These are phyloP conservation scores for Gnomoniopsis sp. DNA, from an alignment of 2,329 filamentous ascomycete genomes.

Conservation along the genomic window DNA sequence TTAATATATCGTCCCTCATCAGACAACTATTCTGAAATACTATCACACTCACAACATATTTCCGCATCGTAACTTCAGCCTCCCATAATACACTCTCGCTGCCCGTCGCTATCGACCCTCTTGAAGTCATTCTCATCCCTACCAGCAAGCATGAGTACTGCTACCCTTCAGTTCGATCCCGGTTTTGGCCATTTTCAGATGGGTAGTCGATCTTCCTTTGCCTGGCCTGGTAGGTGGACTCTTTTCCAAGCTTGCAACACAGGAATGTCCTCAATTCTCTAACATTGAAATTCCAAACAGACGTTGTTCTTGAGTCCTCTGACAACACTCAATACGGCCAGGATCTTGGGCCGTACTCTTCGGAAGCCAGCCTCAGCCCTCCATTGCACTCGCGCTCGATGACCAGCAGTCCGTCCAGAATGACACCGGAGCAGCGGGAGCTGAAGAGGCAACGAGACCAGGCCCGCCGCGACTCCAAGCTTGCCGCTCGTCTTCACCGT, in stretches of 20 bases:
- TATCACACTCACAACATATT: neutral
- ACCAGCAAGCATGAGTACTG: slow-evolving; percentile 35
- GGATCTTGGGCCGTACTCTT: slow-evolving; percentile 45
- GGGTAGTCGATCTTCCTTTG: slow-evolving; percentile 47
- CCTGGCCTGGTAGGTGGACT: slow-evolving; percentile 44
- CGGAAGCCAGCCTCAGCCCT: slow-evolving; percentile 50
- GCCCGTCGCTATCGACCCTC: slow-evolving; percentile 14
- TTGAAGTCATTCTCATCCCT: slow-evolving; percentile 20
- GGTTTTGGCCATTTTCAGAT: slow-evolving; percentile 48
- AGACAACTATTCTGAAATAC: neutral
- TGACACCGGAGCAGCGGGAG: slow-evolving; percentile 60
- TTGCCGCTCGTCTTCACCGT: slow-evolving; percentile 47
- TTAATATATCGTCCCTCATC: neutral
- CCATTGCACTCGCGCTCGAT: slow-evolving; percentile 48
- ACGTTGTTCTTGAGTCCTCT: slow-evolving; percentile 28
- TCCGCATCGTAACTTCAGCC: neutral
- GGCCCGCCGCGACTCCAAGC: slow-evolving; percentile 55
- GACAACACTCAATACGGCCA: slow-evolving; percentile 37
- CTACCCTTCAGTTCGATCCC: slow-evolving; percentile 49
- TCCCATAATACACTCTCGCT: neutral
- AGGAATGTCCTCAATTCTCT: neutral
- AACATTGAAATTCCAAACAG: slow-evolving; percentile 5
- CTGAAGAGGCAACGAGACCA: slow-evolving; percentile 60
- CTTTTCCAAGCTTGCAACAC: neutral
- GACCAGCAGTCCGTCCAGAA: slow-evolving; percentile 56